Base-by-base conservation (phyloP, 352 stramenopile species). In the Globisporangium iwayamae region DNA sequence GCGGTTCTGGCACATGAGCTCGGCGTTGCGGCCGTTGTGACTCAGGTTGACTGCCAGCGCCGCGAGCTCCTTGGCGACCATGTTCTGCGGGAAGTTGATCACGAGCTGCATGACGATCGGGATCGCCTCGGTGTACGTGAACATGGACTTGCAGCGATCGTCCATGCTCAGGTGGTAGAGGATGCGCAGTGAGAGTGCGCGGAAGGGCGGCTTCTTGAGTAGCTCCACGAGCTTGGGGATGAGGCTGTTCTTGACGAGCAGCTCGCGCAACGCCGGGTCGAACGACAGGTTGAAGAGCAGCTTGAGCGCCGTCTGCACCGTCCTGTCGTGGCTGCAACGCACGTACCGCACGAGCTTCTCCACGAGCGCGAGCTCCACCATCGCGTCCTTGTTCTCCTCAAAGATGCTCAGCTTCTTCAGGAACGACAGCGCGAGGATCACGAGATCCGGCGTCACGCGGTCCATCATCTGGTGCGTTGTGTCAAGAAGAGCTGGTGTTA, bases 261-360 rank as follows among this genome's bases (percentile, higher is more conserved):
- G 69, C 68, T 96, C 90, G 8, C 89, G 80, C 20, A 96, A 75
- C 30, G 79, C 73, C 20, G 83, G 70, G 66, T 98, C 90, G 69
- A 98, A 98, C 11, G 90, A 98, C 54, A 98, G 65, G 63, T 98
- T 98, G 79, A 98, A 98, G 16, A 98, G 68, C 50, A 98, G 71
- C 58, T 94, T 94, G 20, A 94, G 74, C 39, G 85, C 75, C 67
- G 87, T 92, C 69, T 95, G 85, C 36, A 89, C 83, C 16, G 81
- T 93, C 68, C 93, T 95, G 75, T 94, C 85, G 67, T 94, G 85
- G 62, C 81, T 88, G 73, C 83, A 95, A 34, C 82, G 81, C 41
- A 91, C 77, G 65, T 94, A 93, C 18, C 82, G 81, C 20, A 92
- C 74, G 25, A 93, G 72, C 54, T 90, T 91, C 57, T 93, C 82